Conservation (phyloP, 805 yeast species). For the Nakazawaea holstii region DNA sequence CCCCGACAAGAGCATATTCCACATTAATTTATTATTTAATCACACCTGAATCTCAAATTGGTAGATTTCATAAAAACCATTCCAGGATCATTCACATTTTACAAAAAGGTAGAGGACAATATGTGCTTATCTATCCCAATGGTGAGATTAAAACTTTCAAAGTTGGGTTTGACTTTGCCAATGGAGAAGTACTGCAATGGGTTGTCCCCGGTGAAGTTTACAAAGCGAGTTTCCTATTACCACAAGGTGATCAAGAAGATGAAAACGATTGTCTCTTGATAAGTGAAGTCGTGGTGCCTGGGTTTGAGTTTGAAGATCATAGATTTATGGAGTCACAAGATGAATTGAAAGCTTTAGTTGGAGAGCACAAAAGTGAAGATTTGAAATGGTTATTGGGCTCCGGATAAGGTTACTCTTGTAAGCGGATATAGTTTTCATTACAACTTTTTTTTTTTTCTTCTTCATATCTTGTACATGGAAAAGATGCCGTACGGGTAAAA, state of each 20-base stretch:
- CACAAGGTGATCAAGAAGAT: conserved; percentile 27
- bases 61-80: conserved; percentile 43
- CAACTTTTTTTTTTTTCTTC: neutral
- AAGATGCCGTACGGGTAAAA: neutral
- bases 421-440: neutral
- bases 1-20: conserved; percentile 34
- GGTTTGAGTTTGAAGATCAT: conserved; percentile 53
- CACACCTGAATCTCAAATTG: conserved; percentile 45
- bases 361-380: conserved; percentile 28
- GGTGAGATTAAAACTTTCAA: conserved; percentile 43
- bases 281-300: conserved; percentile 59
- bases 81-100: conserved; percentile 52
- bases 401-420: neutral
- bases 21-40: conserved; percentile 49
- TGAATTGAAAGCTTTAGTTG: conserved; percentile 29
- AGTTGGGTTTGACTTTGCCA: conserved; percentile 43
- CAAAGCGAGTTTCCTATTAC: conserved; percentile 47
- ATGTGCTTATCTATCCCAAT: conserved; percentile 46
- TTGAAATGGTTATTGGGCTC: conserved; percentile 32
- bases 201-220: conserved; percentile 58
- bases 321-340: conserved; percentile 32
- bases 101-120: conserved; percentile 52
- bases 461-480: neutral
- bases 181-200: conserved; percentile 53
- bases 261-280: conserved; percentile 38